Base-by-base conservation (phyloP, 108 stramenopile genomes). In the Bacterosira constricta region DNA sequence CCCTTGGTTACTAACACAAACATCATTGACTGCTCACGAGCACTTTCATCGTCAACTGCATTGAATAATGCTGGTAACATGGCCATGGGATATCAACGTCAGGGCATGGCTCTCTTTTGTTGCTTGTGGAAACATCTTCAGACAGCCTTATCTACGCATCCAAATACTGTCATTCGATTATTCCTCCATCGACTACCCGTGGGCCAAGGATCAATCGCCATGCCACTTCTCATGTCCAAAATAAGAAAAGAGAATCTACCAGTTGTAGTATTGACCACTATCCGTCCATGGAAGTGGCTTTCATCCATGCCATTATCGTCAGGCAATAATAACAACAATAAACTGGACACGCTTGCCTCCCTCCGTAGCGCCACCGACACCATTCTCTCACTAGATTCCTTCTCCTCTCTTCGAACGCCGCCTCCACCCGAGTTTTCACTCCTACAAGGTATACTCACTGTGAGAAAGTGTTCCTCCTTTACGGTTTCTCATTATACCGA, bases 371-470 rank as follows among this genome's bases (percentile, higher is more conserved):
- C 79, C 0, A 41, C 79, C 38, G 79, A 80, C 44, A 56, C 61
- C 15, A 61, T 57, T 8, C 42, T 80, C 38, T 60, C 79, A 7
- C 56, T 73, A 10, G 79, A 80, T 55, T 72, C 79, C 17, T 81
- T 77, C 32, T 59, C 80, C 30, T 77, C 75, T 10, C 62, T 68
- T 3, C 56, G 58, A 65, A 82, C 69, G 44, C 90, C 93, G 11
- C 90, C 89, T 23, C 93, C 93, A 9, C 73, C 89, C 0, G 93
- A 94, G 60, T 94, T 94, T 73, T 85, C 86, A 15, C 62, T 83
- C 21, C 80, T 94, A 17, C 86, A 85, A 27, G 93, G 93, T 1
- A 75, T 94, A 41, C 80, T 94, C 37, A 77, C 79, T 2, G 62
- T 91, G 6, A 62, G 73, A n/a, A 91, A 90, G 63, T 78, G 84